phyloP scores from a whole-genome alignment of 176 grass and related monocot genomes.

The Secale cereale region DNA sequence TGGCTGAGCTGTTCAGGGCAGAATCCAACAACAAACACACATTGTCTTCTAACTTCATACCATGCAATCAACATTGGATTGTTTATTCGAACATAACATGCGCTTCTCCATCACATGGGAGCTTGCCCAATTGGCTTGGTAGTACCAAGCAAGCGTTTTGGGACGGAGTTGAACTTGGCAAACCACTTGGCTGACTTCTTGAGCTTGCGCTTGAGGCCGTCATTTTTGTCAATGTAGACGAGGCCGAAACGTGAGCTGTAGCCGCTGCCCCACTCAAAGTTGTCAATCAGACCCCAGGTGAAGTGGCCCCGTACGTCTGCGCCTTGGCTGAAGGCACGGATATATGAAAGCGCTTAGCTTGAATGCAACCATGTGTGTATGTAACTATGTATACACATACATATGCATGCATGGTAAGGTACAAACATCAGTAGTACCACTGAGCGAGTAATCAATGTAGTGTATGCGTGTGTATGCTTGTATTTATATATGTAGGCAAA shows the following conservation, averaged over 20 bases:
- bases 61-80: no score
- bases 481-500: background rate
- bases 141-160: background rate
- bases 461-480: background rate
- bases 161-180: background rate
- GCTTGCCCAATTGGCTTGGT: background rate
- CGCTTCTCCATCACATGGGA: no score
- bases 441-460: background rate
- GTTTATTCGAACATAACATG: no score
- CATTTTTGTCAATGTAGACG: constrained; percentile 27
- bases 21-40: no score
- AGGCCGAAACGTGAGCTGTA: constrained; percentile 25
- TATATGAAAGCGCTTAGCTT: background rate
- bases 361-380: background rate
- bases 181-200: constrained; percentile 41
- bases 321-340: background rate
- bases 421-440: background rate
- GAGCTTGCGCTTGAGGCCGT: constrained; percentile 3
- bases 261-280: constrained; percentile 38
- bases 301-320: constrained; percentile 28
- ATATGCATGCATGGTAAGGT: background rate
- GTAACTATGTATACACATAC: no score
- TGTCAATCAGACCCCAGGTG: constrained; percentile 33
- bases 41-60: no score
- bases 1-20: no score